These are phyloP conservation scores for Meredithiella fracta DNA, from an alignment of 2,329 filamentous ascomycete genomes.

Conservation along the genomic window DNA sequence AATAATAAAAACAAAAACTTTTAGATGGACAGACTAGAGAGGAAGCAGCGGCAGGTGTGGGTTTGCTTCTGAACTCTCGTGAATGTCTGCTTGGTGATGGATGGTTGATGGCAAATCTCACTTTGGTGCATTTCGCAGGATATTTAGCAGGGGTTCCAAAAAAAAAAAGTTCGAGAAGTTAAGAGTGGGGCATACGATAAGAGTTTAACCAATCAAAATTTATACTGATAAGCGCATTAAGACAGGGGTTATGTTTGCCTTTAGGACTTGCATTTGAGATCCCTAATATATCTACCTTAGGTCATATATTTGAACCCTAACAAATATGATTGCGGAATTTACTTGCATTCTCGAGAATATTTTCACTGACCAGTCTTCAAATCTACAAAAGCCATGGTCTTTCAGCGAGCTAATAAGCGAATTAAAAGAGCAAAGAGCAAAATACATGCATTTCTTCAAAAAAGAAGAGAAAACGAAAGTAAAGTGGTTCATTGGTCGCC, in stretches of 20 bases:
- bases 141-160: constrained; percentile 2
- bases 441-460: too few relatives aligned
- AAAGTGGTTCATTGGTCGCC: too few relatives aligned
- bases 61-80: not conserved
- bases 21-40: not conserved
- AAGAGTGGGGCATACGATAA: constrained; percentile 10
- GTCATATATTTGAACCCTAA: not conserved
- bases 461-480: too few relatives aligned
- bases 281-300: too few relatives aligned
- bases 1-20: constrained; percentile 4
- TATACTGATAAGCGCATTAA: not conserved
- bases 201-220: constrained; percentile 3
- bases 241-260: not conserved
- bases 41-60: not conserved
- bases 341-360: not conserved
- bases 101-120: not conserved
- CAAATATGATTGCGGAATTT: not conserved
- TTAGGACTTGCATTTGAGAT: too few relatives aligned
- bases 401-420: not conserved
- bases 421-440: not conserved
- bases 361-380: not conserved
- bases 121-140: not conserved
- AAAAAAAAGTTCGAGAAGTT: constrained; percentile 10
- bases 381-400: not conserved
- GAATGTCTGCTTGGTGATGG: not conserved